Evolutionary conservation across 306 rosid genomes (phyloP).

Genomic region (Psophocarpus tetragonolobus): DNA sequence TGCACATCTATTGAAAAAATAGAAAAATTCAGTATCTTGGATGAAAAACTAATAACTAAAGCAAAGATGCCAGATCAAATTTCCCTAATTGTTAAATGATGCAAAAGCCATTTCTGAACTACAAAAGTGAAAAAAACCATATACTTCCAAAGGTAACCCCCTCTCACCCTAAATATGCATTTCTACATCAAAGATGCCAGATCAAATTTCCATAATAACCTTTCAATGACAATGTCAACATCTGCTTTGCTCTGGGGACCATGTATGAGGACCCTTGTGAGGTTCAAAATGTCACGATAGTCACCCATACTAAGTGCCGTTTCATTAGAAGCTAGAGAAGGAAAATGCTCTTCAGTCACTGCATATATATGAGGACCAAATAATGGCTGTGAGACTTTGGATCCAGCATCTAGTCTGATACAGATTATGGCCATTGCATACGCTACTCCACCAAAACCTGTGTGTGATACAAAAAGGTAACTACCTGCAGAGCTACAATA

Average conservation of each 20-base stretch:
- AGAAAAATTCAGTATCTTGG: constrained; percentile 34
- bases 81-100: neutral
- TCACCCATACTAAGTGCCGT: constrained; percentile 73
- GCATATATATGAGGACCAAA: constrained; percentile 34
- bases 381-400: constrained; percentile 46
- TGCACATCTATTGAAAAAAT: constrained; percentile 60
- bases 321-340: constrained; percentile 54
- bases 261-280: constrained; percentile 70
- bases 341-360: constrained; percentile 41
- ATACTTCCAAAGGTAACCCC: neutral
- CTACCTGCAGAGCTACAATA: constrained; percentile 69
- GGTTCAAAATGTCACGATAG: constrained; percentile 83
- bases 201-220: constrained; percentile 44
- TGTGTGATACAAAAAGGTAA: constrained; percentile 80
- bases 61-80: neutral
- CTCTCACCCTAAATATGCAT: neutral
- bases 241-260: constrained; percentile 90
- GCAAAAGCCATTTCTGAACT: constrained; percentile 14
- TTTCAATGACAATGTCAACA: constrained; percentile 73
- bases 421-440: constrained; percentile 82
- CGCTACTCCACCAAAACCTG: constrained; percentile 87
- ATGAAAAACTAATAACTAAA: neutral
- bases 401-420: constrained; percentile 56
- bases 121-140: neutral
- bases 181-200: neutral